Percentiles rank a stretch among this genome's conserved stretches.
Evolutionary conservation across 768 basidiomycete genomes (phyloP).

Genomic region (Lactifluus pinguis): DNA sequence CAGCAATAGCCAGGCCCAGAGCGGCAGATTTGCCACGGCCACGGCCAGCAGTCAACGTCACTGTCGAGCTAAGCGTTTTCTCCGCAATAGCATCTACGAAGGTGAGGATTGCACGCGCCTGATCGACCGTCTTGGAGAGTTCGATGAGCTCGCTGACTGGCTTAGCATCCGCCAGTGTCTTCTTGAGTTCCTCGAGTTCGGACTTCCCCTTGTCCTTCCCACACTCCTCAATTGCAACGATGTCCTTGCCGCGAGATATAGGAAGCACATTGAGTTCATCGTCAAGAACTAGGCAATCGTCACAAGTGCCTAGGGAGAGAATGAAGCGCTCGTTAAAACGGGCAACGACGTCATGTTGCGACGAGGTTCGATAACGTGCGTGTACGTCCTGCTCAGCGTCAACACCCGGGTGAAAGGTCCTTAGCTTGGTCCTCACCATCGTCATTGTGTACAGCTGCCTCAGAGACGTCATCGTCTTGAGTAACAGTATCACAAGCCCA

Average conservation of each 20-base stretch:
- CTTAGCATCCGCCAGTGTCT: constrained; percentile 70
- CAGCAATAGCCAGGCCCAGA: constrained; percentile 88
- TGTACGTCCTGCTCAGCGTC: constrained; percentile 75
- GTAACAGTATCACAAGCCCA: constrained; percentile 74
- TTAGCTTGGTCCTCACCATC: constrained; percentile 33
- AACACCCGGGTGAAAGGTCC: not conserved
- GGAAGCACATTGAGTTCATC: constrained; percentile 98
- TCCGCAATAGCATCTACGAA: constrained; percentile 92
- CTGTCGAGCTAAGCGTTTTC: constrained; percentile 89
- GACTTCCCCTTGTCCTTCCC: constrained; percentile 45
- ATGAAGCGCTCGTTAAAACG: constrained; percentile 99
- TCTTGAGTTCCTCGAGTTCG: constrained; percentile 72
- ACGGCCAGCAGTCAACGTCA: constrained; percentile 88
- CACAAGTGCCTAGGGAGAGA: constrained; percentile 87
- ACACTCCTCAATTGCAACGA: constrained; percentile 50
- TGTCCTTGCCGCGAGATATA: constrained; percentile 91
- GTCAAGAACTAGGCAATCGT: constrained; percentile 89
- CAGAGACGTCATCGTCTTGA: constrained; percentile 93
- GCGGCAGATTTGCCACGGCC: constrained; percentile 97
- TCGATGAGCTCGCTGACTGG: constrained; percentile 85
- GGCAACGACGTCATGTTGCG: constrained; percentile 81
- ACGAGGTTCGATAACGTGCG: constrained; percentile 84
- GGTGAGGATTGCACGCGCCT: constrained; percentile 88
- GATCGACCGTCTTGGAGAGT: constrained; percentile 86
- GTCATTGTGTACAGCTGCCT: constrained; percentile 90